Percentiles rank a stretch among this genome's conserved stretches.
Evolutionary conservation across 805 yeast species (phyloP).

Genomic region (Cyberlindnera samutprakarnensis): DNA sequence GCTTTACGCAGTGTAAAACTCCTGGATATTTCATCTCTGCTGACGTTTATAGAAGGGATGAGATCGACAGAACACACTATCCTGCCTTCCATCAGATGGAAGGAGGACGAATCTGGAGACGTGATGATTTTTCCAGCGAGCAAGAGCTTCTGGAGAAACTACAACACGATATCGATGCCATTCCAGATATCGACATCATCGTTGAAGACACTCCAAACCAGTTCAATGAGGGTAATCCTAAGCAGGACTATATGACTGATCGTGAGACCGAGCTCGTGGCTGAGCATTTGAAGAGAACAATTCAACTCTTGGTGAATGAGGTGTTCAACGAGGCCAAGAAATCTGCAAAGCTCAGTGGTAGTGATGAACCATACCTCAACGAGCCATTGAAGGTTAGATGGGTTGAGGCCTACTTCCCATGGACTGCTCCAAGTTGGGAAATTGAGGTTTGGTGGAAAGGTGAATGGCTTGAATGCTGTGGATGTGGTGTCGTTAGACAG

Average conservation of each 20-base stretch:
- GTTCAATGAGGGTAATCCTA: constrained; percentile 60
- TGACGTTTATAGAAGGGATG: constrained; percentile 93
- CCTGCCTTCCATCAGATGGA: constrained; percentile 98
- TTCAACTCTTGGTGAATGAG: constrained; percentile 75
- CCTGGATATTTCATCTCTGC: constrained; percentile 93
- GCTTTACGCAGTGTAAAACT: constrained; percentile 57
- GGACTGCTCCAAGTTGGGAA: constrained; percentile 99
- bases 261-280: constrained; percentile 63
- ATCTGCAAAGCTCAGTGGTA: constrained; percentile 55
- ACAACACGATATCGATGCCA: constrained; percentile 48
- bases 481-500: constrained; percentile 86
- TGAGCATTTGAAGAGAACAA: constrained; percentile 74
- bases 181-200: constrained; percentile 61
- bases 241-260: constrained; percentile 68
- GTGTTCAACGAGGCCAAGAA: constrained; percentile 69
- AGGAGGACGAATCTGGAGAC: constrained; percentile 84
- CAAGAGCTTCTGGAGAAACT: constrained; percentile 36
- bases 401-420: constrained; percentile 94
- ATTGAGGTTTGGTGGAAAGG: constrained; percentile 99
- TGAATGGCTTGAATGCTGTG: constrained; percentile 96
- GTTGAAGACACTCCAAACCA: constrained; percentile 70
- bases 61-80: constrained; percentile 91
- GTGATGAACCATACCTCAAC: constrained; percentile 48
- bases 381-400: constrained; percentile 84
- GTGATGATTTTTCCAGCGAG: constrained; percentile 27